Evolutionary conservation across 176 grass and related monocot species (phyloP).

Genomic region (Oryza meridionalis): DNA sequence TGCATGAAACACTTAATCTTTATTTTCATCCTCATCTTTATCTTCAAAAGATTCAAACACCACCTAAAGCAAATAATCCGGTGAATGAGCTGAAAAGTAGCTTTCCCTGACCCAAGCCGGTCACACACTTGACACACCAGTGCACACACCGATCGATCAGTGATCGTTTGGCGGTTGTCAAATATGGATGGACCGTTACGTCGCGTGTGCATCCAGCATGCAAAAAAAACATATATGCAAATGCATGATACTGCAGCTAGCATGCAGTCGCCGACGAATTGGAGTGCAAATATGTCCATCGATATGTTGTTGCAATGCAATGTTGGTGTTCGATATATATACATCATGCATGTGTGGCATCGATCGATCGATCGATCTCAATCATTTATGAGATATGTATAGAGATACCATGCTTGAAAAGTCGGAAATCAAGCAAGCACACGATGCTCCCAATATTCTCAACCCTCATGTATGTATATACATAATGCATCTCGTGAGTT

Average conservation of each 20-base stretch:
- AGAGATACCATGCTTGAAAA: not conserved
- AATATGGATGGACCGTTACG: not conserved
- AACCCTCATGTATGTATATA: not conserved
- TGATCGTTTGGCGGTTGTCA: no score
- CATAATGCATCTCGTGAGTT: not conserved
- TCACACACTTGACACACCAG: no score
- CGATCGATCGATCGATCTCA: not conserved
- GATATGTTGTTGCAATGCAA: not conserved
- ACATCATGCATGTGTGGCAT: no score
- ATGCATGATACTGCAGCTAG: not conserved
- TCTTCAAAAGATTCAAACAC: no score
- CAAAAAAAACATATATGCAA: no score
- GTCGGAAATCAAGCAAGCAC: not conserved
- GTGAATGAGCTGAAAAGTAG: no score
- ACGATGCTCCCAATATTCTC: no score
- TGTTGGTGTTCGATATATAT: not conserved
- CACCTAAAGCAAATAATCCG: no score
- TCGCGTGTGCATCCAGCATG: not conserved
- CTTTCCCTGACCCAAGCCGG: no score
- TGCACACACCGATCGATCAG: no score
- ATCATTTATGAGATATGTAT: not conserved
- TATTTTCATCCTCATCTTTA: no score
- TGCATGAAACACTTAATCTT: no score
- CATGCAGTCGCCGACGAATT: not conserved
- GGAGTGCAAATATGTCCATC: not conserved